These are phyloP conservation scores for Davidsoniella neocaledoniae DNA, from an alignment of 2,329 filamentous ascomycete species.

Conservation along the genomic window DNA sequence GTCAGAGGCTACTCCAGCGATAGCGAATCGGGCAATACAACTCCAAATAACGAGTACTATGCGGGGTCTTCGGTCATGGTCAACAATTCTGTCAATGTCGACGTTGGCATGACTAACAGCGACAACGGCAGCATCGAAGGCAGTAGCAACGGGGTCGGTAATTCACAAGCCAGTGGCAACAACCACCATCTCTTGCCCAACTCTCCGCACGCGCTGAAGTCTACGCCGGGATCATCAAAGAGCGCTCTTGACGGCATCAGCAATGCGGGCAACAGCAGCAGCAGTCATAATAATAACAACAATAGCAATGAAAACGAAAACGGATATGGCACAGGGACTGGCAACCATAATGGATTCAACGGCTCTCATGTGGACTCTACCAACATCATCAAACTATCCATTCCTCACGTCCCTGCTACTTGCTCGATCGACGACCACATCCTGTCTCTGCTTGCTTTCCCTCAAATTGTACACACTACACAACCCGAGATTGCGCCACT, in stretches of 20 bases:
- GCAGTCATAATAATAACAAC: neutral
- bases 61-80: no score
- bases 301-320: neutral
- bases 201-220: no score
- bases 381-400: constrained; percentile 2
- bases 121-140: neutral
- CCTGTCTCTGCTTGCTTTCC: constrained; percentile 5
- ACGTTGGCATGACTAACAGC: neutral
- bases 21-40: neutral
- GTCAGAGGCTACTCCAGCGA: neutral
- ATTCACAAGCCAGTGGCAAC: neutral
- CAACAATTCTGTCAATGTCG: neutral
- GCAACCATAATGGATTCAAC: neutral
- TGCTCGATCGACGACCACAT: constrained; percentile 10
- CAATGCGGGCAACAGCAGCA: neutral
- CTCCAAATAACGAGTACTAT: neutral
- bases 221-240: no score
- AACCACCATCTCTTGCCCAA: neutral
- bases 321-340: neutral
- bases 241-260: neutral
- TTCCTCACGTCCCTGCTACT: constrained; percentile 6
- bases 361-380: neutral
- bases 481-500: constrained; percentile 10
- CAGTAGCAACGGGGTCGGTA: neutral
- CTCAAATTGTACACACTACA: neutral